These are phyloP conservation scores for Plasmodium knowlesi DNA, from an alignment of 169 alveolate species.

Conservation along the genomic window DNA sequence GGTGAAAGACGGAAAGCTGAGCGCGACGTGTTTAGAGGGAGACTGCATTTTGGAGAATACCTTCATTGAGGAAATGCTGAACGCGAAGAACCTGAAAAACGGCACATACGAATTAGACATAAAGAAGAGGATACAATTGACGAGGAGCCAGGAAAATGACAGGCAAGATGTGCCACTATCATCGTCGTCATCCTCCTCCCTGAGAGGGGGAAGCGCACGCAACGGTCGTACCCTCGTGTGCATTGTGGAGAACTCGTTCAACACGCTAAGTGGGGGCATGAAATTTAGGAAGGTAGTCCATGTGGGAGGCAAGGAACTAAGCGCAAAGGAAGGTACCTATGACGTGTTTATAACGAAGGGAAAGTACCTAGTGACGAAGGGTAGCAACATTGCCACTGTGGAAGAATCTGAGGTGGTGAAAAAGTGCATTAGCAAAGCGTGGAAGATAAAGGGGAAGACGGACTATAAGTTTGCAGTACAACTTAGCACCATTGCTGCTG, in stretches of 20 bases:
- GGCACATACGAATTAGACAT: constrained; percentile 29
- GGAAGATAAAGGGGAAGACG: neutral
- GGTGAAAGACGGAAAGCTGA: neutral
- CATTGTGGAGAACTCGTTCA: neutral
- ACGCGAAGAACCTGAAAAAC: neutral
- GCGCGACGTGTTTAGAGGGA: constrained; percentile 1
- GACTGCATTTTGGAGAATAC: neutral
- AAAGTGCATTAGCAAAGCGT: constrained; percentile 33
- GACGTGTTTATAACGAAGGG: neutral
- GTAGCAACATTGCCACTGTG: neutral
- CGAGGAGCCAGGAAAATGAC: neutral
- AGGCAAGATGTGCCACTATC: neutral
- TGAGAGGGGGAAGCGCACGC: neutral
- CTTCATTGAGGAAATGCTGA: neutral
- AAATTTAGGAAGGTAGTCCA: neutral
- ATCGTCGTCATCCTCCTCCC: neutral
- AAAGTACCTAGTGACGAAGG: neutral
- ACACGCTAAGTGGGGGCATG: neutral
- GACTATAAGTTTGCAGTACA: neutral
- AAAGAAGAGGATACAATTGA: constrained; percentile 3
- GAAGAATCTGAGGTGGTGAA: neutral
- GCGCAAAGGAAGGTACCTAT: neutral
- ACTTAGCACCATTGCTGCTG: neutral
- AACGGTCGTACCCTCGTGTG: neutral
- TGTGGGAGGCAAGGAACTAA: neutral